These are phyloP conservation scores for Wickerhamia fluorescens DNA, from an alignment of 805 yeast species.

Conservation along the genomic window DNA sequence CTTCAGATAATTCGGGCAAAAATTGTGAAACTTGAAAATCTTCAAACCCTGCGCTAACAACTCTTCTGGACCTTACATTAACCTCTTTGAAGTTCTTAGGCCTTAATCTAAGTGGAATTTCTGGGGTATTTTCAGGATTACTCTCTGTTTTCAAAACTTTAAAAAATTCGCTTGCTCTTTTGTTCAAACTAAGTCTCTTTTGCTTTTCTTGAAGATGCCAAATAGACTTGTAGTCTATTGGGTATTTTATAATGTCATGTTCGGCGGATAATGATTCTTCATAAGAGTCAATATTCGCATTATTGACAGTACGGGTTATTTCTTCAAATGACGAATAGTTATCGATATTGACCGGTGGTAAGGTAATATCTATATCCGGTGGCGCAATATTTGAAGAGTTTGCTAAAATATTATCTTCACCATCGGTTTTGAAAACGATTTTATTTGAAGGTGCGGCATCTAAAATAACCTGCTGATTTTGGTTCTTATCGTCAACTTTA, in stretches of 20 bases:
- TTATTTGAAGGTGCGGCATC: too few species aligned
- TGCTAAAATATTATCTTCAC: constrained; percentile 21
- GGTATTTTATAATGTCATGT: constrained; percentile 24
- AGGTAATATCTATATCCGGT: constrained; percentile 17
- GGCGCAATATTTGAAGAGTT: constrained; percentile 38
- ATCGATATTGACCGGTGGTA: constrained; percentile 37
- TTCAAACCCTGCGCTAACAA: constrained; percentile 37
- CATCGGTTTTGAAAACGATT: constrained; percentile 7
- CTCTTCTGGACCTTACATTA: constrained; percentile 34
- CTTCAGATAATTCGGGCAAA: constrained; percentile 42
- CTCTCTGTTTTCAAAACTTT: constrained; percentile 5
- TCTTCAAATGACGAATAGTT: constrained; percentile 37
- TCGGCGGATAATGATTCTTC: constrained; percentile 39
- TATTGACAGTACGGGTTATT: constrained; percentile 20
- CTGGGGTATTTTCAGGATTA: constrained; percentile 4
- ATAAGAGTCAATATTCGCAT: constrained; percentile 19
- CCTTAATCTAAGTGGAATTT: constrained; percentile 8
- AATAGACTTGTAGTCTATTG: constrained; percentile 28
- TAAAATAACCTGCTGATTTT: too few species aligned
- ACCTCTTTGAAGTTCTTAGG: constrained; percentile 32
- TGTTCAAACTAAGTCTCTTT: constrained; percentile 3
- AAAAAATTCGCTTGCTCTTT: constrained; percentile 8
- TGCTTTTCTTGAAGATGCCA: constrained; percentile 35
- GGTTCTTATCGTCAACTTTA: constrained; percentile 7
- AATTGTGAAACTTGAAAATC: constrained; percentile 35